phyloP scores from a whole-genome alignment of 2,329 filamentous ascomycete species.

The Colletotrichum plurivorum region DNA sequence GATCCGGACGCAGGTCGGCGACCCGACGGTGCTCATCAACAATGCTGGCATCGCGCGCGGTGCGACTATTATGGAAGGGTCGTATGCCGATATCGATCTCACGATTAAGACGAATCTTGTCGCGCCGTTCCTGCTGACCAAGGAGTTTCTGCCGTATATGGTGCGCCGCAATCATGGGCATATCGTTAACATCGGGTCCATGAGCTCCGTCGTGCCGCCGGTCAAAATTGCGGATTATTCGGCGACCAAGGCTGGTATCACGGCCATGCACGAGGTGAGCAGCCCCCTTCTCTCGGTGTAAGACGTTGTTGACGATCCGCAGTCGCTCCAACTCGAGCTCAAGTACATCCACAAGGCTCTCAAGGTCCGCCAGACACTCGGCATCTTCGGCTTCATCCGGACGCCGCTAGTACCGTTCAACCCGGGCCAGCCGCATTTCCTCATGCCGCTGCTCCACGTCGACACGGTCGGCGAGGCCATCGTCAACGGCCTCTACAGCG shows the following conservation, averaged over 20 bases:
- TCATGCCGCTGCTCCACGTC: conserved; percentile 50
- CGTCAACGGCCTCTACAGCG: conserved; percentile 48
- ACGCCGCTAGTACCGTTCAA: conserved; percentile 49
- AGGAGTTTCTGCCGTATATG: conserved; percentile 74
- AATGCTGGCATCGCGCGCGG: conserved; percentile 51
- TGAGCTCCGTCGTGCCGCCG: conserved; percentile 67
- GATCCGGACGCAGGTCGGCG: conserved; percentile 51
- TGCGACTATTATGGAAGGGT: conserved; percentile 47
- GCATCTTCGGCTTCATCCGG: conserved; percentile 49
- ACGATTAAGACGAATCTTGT: conserved; percentile 64
- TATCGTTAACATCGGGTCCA: conserved; percentile 72
- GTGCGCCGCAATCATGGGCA: conserved; percentile 72
- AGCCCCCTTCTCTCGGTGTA: background rate
- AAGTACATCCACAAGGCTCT: conserved; percentile 47
- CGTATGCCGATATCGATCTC: conserved; percentile 47
- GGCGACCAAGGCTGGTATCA: conserved; percentile 63
- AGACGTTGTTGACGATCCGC: background rate
- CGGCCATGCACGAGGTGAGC: conserved; percentile 47
- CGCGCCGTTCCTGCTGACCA: conserved; percentile 69
- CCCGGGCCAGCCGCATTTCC: conserved; percentile 45
- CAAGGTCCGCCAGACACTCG: conserved; percentile 47
- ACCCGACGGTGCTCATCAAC: conserved; percentile 55
- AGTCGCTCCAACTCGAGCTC: conserved; percentile 50
- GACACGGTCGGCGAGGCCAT: conserved; percentile 50
- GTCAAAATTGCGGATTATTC: conserved; percentile 73